phyloP scores from a whole-genome alignment of 2,329 filamentous ascomycete species.

The Neopestalotiopsis clavispora region DNA sequence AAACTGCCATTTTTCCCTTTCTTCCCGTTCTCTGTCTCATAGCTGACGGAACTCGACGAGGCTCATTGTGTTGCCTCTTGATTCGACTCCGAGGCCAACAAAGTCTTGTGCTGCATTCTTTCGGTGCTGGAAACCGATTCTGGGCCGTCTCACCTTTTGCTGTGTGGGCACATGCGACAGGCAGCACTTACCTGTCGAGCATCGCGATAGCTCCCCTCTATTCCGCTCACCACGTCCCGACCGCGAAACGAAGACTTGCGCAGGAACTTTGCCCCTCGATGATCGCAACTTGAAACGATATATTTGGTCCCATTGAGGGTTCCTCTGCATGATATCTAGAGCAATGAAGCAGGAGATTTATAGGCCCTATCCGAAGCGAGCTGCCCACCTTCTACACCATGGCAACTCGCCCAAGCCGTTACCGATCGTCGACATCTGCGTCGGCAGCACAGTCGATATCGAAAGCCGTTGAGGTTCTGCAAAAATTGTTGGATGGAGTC shows the following conservation, averaged over 20 bases:
- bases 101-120: neutral
- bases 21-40: neutral
- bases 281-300: neutral
- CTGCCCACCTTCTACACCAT: slow-evolving; percentile 29
- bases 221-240: neutral
- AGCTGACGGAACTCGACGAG: neutral
- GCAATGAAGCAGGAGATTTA: slow-evolving; percentile 15
- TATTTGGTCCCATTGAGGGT: slow-evolving; percentile 6
- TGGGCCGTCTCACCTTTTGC: neutral
- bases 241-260: neutral
- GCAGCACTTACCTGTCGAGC: neutral
- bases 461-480: slow-evolving; percentile 65
- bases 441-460: slow-evolving; percentile 60
- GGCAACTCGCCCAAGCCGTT: slow-evolving; percentile 62
- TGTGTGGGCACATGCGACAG: neutral
- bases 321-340: neutral
- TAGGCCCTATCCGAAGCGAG: neutral
- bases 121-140: slow-evolving; percentile 14
- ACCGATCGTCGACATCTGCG: slow-evolving; percentile 68
- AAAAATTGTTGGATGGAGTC: slow-evolving; percentile 56
- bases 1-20: neutral
- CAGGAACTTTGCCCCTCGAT: neutral
- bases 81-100: neutral
- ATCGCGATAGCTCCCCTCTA: neutral
- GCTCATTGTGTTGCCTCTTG: neutral